Conservation (phyloP, 2,329 filamentous ascomycete genomes). For the Xylariaceae sp. region DNA sequence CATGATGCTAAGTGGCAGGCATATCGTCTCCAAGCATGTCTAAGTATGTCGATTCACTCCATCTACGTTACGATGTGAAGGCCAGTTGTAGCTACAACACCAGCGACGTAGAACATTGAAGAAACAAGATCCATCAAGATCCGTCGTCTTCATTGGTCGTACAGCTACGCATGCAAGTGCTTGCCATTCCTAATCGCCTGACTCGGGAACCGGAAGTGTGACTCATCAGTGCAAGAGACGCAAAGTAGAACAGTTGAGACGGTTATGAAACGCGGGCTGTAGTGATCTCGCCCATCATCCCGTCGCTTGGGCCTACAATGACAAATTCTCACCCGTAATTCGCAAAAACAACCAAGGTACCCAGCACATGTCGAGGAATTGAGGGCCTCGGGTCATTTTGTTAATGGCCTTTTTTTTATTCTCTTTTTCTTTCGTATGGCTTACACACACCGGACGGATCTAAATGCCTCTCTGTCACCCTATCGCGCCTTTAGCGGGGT, state of each 20-base stretch:
- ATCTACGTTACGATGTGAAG: not conserved
- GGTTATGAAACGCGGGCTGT: constrained; percentile 30
- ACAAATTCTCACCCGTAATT: constrained; percentile 11
- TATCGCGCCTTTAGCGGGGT: constrained; percentile 6
- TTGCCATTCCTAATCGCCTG: constrained; percentile 3
- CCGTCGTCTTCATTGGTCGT: constrained; percentile 2
- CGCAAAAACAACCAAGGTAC: not conserved
- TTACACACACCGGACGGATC: constrained; percentile 15
- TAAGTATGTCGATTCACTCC: constrained; percentile 5
- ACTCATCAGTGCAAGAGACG: not conserved
- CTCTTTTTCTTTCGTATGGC: no score
- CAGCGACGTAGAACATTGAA: not conserved
- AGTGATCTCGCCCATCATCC: constrained; percentile 6
- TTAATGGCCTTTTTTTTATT: constrained; percentile 4
- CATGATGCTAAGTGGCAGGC: constrained; percentile 8
- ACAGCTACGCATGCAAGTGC: constrained; percentile 2
- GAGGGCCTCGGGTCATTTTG: not conserved
- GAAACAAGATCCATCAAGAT: not conserved
- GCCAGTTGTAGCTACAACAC: not conserved
- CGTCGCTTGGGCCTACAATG: constrained; percentile 21
- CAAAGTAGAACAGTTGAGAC: constrained; percentile 25
- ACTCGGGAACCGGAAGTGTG: constrained; percentile 8
- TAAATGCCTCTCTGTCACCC: constrained; percentile 6
- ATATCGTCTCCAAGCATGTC: no score
- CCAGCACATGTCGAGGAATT: not conserved